Percentiles rank a stretch among this genome's conserved stretches.
These are phyloP conservation scores for Bretziella fagacearum DNA, from an alignment of 2,329 filamentous ascomycete species.

Conservation along the genomic window DNA sequence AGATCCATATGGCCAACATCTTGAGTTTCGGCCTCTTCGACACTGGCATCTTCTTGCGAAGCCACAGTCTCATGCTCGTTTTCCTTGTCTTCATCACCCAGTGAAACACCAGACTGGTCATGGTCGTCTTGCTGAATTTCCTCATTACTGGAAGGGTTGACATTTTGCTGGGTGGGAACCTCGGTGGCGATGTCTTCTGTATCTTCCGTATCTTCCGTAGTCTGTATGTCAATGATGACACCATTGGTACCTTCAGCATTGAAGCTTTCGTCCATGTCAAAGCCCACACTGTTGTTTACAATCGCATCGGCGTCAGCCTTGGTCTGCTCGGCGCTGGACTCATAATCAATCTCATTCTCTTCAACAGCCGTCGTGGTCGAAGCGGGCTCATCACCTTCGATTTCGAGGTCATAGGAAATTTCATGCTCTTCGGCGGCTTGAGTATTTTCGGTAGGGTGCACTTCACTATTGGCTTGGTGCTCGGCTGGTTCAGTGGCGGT, in stretches of 20 bases:
- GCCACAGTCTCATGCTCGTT: slow-evolving; percentile 16
- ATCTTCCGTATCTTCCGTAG: slow-evolving; percentile 18
- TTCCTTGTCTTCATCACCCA: slow-evolving; percentile 9
- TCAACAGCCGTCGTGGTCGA: slow-evolving; percentile 3
- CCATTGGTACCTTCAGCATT: slow-evolving; percentile 15
- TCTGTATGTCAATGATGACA: slow-evolving; percentile 20
- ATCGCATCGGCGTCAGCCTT: background rate
- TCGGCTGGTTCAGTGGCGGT: background rate
- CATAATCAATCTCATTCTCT: slow-evolving; percentile 16
- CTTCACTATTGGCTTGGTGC: too few relatives aligned
- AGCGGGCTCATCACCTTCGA: slow-evolving; percentile 2
- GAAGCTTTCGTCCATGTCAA: slow-evolving; percentile 17
- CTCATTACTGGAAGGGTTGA: background rate
- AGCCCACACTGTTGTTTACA: background rate
- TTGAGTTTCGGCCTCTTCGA: slow-evolving; percentile 14
- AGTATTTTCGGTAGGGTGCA: background rate
- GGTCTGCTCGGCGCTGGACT: slow-evolving; percentile 7
- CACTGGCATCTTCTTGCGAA: slow-evolving; percentile 14
- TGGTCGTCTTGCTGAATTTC: slow-evolving; percentile 15
- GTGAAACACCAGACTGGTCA: slow-evolving; percentile 14
- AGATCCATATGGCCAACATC: slow-evolving; percentile 15
- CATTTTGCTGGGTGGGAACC: background rate
- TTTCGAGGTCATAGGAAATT: slow-evolving; percentile 12
- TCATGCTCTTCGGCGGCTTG: slow-evolving; percentile 1
- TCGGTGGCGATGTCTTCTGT: slow-evolving; percentile 11